Percentiles rank a stretch among this genome's conserved stretches.
Conservation (phyloP, 1,139 yeast genomes). For the Pichiaceae sp. region DNA sequence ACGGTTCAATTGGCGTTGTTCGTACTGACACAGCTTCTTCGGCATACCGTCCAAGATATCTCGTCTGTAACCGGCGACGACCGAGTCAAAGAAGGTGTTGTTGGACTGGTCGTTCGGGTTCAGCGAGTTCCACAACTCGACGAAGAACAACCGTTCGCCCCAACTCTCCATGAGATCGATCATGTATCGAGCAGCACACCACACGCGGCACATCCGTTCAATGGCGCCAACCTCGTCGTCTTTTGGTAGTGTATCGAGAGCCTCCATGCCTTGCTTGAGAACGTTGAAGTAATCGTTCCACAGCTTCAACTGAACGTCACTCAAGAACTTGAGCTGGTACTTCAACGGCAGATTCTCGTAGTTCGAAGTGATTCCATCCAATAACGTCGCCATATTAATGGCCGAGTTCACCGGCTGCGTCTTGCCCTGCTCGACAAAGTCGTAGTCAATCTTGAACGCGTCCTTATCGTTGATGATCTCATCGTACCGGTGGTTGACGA, state of each 20-base stretch:
- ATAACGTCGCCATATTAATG: conserved; percentile 47
- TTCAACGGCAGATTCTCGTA: conserved; percentile 49
- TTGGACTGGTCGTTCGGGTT: conserved; percentile 10
- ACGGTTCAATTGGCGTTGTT: conserved; percentile 42
- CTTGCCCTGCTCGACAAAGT: conserved; percentile 38
- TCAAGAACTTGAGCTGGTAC: conserved; percentile 60
- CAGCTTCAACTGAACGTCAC: conserved; percentile 60
- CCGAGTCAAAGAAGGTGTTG: conserved; percentile 46
- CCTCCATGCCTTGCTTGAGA: conserved; percentile 37
- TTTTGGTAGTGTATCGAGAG: conserved; percentile 37
- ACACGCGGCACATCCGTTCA: conserved; percentile 47
- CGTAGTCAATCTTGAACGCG: conserved; percentile 57
- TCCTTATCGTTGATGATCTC: conserved; percentile 45
- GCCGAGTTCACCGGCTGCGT: conserved; percentile 64
- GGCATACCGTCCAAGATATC: conserved; percentile 30
- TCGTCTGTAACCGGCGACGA: conserved; percentile 37
- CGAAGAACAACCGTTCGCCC: conserved; percentile 58
- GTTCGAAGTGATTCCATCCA: conserved; percentile 61
- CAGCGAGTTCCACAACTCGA: conserved; percentile 46
- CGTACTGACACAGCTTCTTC: conserved; percentile 33
- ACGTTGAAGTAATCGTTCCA: conserved; percentile 52
- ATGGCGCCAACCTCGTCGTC: conserved; percentile 32
- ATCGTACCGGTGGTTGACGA: conserved; percentile 49
- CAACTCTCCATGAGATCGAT: conserved; percentile 47
- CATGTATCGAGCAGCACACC: conserved; percentile 52